A percentile compares a stretch with the other conserved stretches of the same genome.
phyloP scores from a whole-genome alignment of 305 asterid genomes.

The Fraxinus xanthoxyloides region DNA sequence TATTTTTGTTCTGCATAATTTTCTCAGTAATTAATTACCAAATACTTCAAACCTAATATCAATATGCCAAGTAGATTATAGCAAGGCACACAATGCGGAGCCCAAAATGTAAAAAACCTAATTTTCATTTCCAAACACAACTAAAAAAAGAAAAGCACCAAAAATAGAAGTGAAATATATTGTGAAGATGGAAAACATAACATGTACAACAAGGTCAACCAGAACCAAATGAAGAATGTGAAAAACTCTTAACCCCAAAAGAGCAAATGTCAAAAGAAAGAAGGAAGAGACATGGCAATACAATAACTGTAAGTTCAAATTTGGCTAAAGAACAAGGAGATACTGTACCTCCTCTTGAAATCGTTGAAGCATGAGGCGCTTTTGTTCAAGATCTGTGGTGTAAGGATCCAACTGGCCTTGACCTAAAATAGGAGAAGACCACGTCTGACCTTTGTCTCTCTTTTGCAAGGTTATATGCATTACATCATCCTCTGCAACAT shows the following conservation, averaged over 20 bases:
- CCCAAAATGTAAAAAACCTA: neutral
- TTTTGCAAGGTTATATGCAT: conserved; percentile 93
- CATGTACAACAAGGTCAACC: neutral
- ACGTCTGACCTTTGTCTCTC: conserved; percentile 93
- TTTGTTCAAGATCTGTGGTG: conserved; percentile 86
- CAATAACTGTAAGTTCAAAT: neutral
- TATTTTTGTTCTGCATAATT: neutral
- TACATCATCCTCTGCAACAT: conserved; percentile 74
- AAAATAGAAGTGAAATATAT: neutral
- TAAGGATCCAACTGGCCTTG: conserved; percentile 87
- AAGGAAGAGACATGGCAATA: neutral
- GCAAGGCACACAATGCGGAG: neutral
- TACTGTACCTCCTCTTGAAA: conserved; percentile 88
- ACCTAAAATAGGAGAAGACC: conserved; percentile 94
- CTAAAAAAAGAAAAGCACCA: neutral
- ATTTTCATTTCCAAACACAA: neutral
- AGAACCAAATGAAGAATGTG: neutral
- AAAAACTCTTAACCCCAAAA: neutral
- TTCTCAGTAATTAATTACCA: neutral
- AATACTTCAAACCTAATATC: neutral
- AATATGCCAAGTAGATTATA: neutral
- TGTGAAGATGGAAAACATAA: neutral
- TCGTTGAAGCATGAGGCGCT: conserved; percentile 95
- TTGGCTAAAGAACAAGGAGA: conserved; percentile 18
- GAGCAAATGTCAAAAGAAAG: neutral